Base-by-base conservation (phyloP, 140 eudicot genomes). In the Ambrosia hybrid region DNA sequence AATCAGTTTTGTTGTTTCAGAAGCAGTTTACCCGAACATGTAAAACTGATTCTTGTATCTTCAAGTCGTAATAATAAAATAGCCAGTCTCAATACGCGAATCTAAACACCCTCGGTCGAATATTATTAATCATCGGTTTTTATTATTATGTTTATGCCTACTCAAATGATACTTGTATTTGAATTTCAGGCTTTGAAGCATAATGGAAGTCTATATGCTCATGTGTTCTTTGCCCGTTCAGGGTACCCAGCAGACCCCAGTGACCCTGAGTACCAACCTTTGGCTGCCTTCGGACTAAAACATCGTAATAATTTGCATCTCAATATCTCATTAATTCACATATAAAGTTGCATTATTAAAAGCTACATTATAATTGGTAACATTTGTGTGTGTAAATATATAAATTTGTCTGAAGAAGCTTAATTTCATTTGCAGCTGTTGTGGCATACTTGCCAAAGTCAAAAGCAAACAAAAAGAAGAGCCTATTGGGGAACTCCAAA, bases 161-260 rank as follows among this genome's bases (percentile, higher is more conserved):
- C 14, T 79, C 2, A 36, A 15, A 30, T 51, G 17, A 26, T 64
- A 13, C 1, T 38, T 45, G 55, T 33, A 9, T 70, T 68, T 81
- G 38, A 59, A 57, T 71, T 70, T 76, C 85, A 94, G 99, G 95
- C 86, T 68, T 73, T 94, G 78, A 86, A 90, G 92, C 82, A 86
- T 75, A 94, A 94, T 67, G 99, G 96, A 73, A 90, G 90, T 80
- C 86, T 94, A 43, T 94, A 74, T 80, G 90, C 97, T 69, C 99
- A 94, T 34, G 87, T 91, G 33, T 94, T 77, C 89, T 94, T 94
- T 85, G 93, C 99, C 26, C 89, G 96, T 36, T 91, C 99, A 67
- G 99, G 99, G 52, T 94, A 78, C 68, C 85, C 99, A 17, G 81
- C 84, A 33, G 97, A 94, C 77, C 97, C 96, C 6, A 94, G 13